phyloP scores from a whole-genome alignment of 345 rosid species.

The Salix suchowensis region DNA sequence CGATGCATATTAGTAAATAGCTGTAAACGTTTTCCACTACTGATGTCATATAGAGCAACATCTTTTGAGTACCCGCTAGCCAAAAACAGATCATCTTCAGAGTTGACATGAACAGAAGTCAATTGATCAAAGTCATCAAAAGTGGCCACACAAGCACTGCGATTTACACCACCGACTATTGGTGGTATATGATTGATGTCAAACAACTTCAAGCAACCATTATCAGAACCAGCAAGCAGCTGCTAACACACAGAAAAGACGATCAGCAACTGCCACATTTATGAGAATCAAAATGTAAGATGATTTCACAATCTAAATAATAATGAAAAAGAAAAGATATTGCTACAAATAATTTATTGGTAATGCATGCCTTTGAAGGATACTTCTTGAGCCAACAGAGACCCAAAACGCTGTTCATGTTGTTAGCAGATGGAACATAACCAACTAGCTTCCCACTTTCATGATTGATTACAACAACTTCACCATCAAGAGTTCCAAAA shows the following conservation, averaged over 20 bases:
- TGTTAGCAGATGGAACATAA: conserved; percentile 66
- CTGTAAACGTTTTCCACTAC: conserved; percentile 60
- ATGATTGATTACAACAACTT: conserved; percentile 82
- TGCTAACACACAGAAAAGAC: conserved; percentile 17
- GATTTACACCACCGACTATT: conserved; percentile 21
- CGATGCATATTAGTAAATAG: conserved; percentile 79
- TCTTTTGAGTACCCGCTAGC: conserved; percentile 90
- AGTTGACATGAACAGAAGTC: conserved; percentile 89
- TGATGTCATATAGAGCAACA: conserved; percentile 79
- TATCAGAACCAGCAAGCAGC: conserved; percentile 95
- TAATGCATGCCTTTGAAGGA: conserved; percentile 65
- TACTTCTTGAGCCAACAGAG: conserved; percentile 89
- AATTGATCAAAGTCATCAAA: conserved; percentile 86
- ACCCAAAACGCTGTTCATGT: conserved; percentile 74
- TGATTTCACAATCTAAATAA: background rate
- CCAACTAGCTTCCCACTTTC: conserved; percentile 72
- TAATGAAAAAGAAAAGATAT: background rate
- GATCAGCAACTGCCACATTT: too few relatives aligned
- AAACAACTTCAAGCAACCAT: conserved; percentile 76
- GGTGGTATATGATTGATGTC: conserved; percentile 52
- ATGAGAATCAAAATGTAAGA: conserved; percentile 1
- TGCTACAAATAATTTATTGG: background rate
- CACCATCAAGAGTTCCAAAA: conserved; percentile 91
- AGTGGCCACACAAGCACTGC: conserved; percentile 43
- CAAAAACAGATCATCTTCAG: conserved; percentile 77